phyloP scores from a whole-genome alignment of 805 yeast genomes.

The Saccharomyces eubayanus region DNA sequence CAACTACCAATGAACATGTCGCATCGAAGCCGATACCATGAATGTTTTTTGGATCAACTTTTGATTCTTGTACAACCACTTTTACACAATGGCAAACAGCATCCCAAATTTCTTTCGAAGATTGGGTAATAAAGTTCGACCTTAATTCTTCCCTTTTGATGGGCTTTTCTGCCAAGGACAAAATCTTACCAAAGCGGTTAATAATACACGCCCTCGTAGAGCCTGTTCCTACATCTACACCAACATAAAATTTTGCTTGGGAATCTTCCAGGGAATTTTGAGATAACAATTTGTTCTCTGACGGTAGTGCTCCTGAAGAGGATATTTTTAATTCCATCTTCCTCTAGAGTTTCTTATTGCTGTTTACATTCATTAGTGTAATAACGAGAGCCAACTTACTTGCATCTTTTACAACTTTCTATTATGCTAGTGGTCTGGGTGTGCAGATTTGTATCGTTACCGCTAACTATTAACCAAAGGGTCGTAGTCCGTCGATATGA shows the following conservation, averaged over 20 bases:
- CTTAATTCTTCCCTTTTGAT: constrained; percentile 69
- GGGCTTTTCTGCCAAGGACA: constrained; percentile 70
- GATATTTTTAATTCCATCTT: background rate
- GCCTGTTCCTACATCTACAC: constrained; percentile 96
- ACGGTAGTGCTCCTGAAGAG: background rate
- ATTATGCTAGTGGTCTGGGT: background rate
- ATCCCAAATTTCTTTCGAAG: constrained; percentile 86
- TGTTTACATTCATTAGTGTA: background rate
- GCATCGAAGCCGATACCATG: constrained; percentile 95
- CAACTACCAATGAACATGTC: constrained; percentile 86
- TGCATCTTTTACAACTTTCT: background rate
- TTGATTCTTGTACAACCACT: constrained; percentile 64
- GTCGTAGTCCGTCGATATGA: background rate
- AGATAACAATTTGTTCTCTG: background rate
- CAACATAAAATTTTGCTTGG: constrained; percentile 41
- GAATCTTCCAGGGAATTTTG: background rate
- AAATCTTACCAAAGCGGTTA: constrained; percentile 72
- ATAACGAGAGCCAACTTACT: no score
- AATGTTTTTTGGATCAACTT: constrained; percentile 57
- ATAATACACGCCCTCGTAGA: constrained; percentile 92
- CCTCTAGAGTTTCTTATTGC: background rate
- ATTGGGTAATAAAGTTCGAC: constrained; percentile 72
- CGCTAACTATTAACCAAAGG: background rate
- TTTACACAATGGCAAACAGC: constrained; percentile 77
- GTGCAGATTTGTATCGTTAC: background rate